These are phyloP conservation scores for Spergularia marina DNA, from an alignment of 148 eudicot species.

Conservation along the genomic window DNA sequence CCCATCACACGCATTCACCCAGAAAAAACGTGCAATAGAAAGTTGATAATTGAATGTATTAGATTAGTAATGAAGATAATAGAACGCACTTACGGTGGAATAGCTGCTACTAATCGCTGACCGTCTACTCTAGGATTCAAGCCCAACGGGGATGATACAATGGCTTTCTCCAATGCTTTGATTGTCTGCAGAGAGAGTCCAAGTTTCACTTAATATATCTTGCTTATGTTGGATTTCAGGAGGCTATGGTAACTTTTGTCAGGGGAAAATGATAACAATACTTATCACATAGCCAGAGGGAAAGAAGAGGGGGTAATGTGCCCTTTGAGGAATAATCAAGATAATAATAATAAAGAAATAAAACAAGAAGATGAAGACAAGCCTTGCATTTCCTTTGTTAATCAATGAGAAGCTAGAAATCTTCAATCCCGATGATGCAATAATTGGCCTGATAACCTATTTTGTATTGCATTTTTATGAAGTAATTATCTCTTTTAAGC, in stretches of 20 bases:
- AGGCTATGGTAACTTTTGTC: neutral
- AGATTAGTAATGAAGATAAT: constrained; percentile 3
- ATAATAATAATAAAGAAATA: no score
- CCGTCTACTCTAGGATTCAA: constrained; percentile 77
- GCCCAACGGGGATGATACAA: constrained; percentile 82
- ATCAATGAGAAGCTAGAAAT: neutral
- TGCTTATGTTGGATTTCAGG: neutral
- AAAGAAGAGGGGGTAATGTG: neutral
- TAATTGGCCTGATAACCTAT: neutral
- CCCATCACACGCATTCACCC: neutral
- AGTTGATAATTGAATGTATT: neutral
- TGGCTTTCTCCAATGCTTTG: constrained; percentile 83
- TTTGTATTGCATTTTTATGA: neutral
- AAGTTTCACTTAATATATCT: neutral
- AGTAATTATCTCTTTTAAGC: no score
- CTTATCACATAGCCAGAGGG: neutral
- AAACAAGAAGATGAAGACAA: neutral
- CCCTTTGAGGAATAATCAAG: neutral
- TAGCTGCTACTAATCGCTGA: constrained; percentile 56
- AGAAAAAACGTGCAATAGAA: neutral
- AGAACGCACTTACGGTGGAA: constrained; percentile 71
- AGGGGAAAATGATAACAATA: neutral
- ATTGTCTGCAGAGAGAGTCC: constrained; percentile 49
- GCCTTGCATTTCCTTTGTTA: neutral
- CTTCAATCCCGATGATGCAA: neutral